Base-by-base conservation (phyloP, 169 alveolate species). In the Eimeria brunetti region DNA sequence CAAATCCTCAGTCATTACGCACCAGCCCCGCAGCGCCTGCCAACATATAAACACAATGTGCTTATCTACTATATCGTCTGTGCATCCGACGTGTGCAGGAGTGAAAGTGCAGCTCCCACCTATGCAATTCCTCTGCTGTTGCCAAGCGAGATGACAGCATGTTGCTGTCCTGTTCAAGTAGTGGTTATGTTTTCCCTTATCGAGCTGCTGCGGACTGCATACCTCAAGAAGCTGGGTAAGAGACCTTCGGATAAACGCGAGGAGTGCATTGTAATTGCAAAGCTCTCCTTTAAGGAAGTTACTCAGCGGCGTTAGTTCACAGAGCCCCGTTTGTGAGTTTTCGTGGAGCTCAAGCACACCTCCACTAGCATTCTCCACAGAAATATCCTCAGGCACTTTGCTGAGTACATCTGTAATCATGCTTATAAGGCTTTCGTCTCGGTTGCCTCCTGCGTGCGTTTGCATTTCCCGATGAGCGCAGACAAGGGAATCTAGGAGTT, bases 151-250 rank as follows among this genome's bases (percentile, higher is more conserved):
- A 36, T 14, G 51, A 36, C 49, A 33, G 46, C 11, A 4, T 12
- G 51, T 33, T 33, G 36, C 51, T 36, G 80, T 30, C 80, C 18
- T 64, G 33, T 16, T 60, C 11, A 11, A 33, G 11, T 18, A n/a
- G 67, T 60, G 46, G 30, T 44, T 64, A 16, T 33, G 22, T 18
- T 33, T 46, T 88, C 16, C 51, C 49, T 24, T n/a, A 60, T 30
- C 33, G 20, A 30, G 44, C 51, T 41, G 38, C 89, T 41, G 62
- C 33, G 36, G 51, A 2, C 75, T 41, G 16, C 96, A 12, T 41
- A 92, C 95, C 91, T 78, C 91, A 67, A 75, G 89, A 44, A 91
- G 85, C 75, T 80, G 91, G 67, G 75, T 58, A 11, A 91, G 91
- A 22, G 91, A 78, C 67, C 33, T 58, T 14, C 84, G 95, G 75